Base-by-base conservation (phyloP, 2,329 filamentous ascomycete genomes). In the Aspergillus thermomutatus region DNA sequence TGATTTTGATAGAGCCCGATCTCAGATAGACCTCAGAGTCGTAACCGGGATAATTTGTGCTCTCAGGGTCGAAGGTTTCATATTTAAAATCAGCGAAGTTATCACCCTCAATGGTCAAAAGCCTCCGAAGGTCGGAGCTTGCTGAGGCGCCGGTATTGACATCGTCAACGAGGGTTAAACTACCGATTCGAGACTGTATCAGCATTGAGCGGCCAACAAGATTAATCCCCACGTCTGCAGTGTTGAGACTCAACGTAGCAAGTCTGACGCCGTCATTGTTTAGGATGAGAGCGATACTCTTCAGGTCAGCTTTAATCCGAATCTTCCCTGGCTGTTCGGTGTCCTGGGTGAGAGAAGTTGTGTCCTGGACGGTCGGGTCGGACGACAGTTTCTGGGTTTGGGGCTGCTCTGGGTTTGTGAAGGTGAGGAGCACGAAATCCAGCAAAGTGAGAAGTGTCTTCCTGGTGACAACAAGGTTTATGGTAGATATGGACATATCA, bases 191-290 rank as follows among this genome's bases (percentile, higher is more conserved):
- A 14, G 92, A 91, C 49, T 88, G 91, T 26, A 99, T 85, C 34
- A 90, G 86, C 90, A 99, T 94, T 0, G 90, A 88, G 64, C 87
- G 90, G 43, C 89, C 92, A 51, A 89, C 85, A 4, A 99, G 79
- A 77, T 96, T 96, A 6, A 99, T 87, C 1, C 90, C 90, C 34
- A 97, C 88, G 69, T 97, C 90, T 2, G 92, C 94, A 58, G 94
- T 93, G 64, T 91, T 95, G 67, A 99, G 86, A 53, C 92, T 94
- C 19, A 99, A 77, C 0, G 94, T 99, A 27, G 94, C 94, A 27
- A 99, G 82, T 26, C 94, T 87, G 56, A 97, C 95, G 0, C 94
- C 94, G 71, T 99, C 95, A 62, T 99, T 97, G 72, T 99, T 99
- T 54, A 99, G 80, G 60, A 99, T 93, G 27, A 99, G 82, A 2